A percentile compares a stretch with the other conserved stretches of the same genome.
Conservation (phyloP, 306 rosid species). For the Senna siamea region DNA sequence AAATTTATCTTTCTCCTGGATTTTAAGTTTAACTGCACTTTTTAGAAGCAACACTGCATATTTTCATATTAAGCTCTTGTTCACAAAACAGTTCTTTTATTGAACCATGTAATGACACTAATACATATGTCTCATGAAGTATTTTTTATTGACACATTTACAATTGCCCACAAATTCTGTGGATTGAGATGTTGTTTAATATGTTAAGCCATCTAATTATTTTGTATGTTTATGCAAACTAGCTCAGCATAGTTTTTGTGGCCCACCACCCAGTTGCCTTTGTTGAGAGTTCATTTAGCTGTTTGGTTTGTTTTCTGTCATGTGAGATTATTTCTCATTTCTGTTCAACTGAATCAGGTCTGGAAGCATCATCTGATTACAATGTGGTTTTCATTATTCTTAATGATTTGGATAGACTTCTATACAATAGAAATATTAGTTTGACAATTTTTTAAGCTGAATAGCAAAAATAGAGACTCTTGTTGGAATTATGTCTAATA, state of each 20-base stretch:
- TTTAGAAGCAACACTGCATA: not conserved
- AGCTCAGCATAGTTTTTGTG: constrained; percentile 3
- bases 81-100: constrained; percentile 1
- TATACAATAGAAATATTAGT: not conserved
- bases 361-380: not conserved
- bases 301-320: constrained; percentile 12
- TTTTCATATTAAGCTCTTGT: not conserved
- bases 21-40: not conserved
- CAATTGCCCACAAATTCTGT: not conserved
- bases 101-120: constrained; percentile 6
- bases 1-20: not conserved
- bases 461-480: not conserved
- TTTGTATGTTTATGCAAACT: not conserved
- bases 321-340: not conserved
- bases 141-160: not conserved
- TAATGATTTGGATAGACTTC: not conserved
- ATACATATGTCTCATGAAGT: not conserved
- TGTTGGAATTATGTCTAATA: not conserved
- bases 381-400: not conserved
- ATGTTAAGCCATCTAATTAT: not conserved
- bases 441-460: not conserved
- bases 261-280: not conserved
- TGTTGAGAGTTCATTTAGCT: not conserved
- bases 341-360: not conserved
- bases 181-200: not conserved